Conservation (phyloP, 176 grass and related monocot species). For the Otatea glauca region DNA sequence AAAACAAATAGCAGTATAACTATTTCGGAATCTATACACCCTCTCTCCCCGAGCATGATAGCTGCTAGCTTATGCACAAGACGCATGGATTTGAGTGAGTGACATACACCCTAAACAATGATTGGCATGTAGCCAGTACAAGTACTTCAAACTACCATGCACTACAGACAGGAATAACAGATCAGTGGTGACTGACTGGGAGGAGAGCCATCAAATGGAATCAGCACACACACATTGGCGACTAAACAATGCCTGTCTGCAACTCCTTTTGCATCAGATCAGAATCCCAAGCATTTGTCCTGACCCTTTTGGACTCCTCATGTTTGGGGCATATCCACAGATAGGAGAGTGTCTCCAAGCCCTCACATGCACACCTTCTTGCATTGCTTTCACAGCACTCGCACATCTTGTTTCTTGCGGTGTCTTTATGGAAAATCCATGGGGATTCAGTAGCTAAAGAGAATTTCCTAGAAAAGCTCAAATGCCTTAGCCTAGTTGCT, state of each 20-base stretch:
- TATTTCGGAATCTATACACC: constrained; percentile 21
- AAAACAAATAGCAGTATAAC: constrained; percentile 6
- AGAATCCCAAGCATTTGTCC: constrained; percentile 59
- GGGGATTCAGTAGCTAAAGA: constrained; percentile 39
- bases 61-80: constrained; percentile 25
- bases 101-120: constrained; percentile 48
- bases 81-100: constrained; percentile 56
- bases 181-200: constrained; percentile 37
- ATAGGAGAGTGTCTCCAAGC: constrained; percentile 39
- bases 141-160: constrained; percentile 32
- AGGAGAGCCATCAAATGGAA: constrained; percentile 45
- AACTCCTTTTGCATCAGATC: constrained; percentile 55
- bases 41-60: constrained; percentile 18
- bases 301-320: constrained; percentile 56
- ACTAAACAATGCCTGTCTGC: constrained; percentile 40
- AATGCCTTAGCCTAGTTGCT: constrained; percentile 52
- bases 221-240: background rate
- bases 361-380: constrained; percentile 45
- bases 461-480: constrained; percentile 69
- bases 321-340: constrained; percentile 62
- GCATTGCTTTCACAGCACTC: constrained; percentile 34
- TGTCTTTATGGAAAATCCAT: constrained; percentile 50
- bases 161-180: constrained; percentile 43
- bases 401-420: constrained; percentile 46
- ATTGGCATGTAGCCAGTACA: constrained; percentile 23